Conservation (phyloP, 805 yeast species). For the Huiozyma naganishii region DNA sequence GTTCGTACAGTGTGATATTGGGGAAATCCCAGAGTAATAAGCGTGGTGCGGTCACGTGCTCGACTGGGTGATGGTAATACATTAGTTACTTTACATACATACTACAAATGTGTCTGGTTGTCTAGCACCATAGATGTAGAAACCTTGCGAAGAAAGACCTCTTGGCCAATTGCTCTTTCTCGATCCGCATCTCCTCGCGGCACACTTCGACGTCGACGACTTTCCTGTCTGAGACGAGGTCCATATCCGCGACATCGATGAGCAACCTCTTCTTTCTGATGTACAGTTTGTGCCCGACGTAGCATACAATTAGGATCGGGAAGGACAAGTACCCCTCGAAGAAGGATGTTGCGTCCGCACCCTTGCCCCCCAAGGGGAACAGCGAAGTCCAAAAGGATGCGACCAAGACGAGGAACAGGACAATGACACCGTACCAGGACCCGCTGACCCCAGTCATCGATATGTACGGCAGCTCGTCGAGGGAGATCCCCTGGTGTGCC, state of each 20-base stretch:
- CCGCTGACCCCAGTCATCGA: conserved; percentile 58
- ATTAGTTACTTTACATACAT: no score
- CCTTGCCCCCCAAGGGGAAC: conserved; percentile 47
- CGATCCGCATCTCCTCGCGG: conserved; percentile 37
- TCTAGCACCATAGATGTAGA: conserved; percentile 37
- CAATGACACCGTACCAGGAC: conserved; percentile 43
- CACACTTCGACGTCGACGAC: conserved; percentile 40
- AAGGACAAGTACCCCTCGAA: conserved; percentile 56
- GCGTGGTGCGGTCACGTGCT: no score
- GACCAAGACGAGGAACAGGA: conserved; percentile 46
- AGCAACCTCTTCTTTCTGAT: conserved; percentile 27
- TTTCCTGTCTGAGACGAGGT: conserved; percentile 49
- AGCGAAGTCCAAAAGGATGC: conserved; percentile 75
- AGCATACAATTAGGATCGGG: conserved; percentile 53
- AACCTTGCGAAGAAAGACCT: conserved; percentile 36
- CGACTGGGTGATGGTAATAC: no score
- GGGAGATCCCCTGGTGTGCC: conserved; percentile 41
- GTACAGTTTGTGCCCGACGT: conserved; percentile 48
- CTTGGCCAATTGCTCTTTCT: conserved; percentile 19
- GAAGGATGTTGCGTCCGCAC: conserved; percentile 44
- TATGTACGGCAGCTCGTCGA: conserved; percentile 52
- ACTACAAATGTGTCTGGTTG: not conserved
- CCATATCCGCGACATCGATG: conserved; percentile 40
- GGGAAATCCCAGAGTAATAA: no score
- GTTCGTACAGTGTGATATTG: no score